Evolutionary conservation across 1,284 basidiomycete genomes (phyloP).

Genomic region (Volvariella surrecta): DNA sequence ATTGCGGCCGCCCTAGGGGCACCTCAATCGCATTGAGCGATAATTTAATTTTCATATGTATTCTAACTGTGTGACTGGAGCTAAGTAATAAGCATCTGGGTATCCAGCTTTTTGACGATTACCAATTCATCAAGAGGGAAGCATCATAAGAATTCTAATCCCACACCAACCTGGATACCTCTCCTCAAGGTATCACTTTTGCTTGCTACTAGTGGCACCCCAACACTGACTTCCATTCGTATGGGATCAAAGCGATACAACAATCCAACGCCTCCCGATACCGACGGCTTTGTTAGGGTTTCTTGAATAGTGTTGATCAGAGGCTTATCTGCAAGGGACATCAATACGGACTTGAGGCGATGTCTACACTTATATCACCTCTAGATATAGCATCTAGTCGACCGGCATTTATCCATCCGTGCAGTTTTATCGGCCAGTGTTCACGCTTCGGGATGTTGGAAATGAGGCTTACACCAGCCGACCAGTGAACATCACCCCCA

Average conservation of each 20-base stretch:
- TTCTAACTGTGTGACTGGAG: too few relatives aligned
- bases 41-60: too few relatives aligned
- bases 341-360: slow-evolving; percentile 6
- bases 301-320: slow-evolving; percentile 28
- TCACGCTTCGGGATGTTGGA: slow-evolving; percentile 72
- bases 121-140: neutral
- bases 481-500: slow-evolving; percentile 88
- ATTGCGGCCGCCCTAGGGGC: too few relatives aligned
- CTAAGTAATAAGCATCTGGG: too few relatives aligned
- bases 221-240: slow-evolving; percentile 87
- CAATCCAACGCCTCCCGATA: slow-evolving; percentile 86
- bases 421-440: slow-evolving; percentile 86
- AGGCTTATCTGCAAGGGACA: slow-evolving; percentile 29
- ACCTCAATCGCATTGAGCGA: too few relatives aligned
- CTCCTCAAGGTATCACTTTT: slow-evolving; percentile 71
- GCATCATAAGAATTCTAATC: slow-evolving; percentile 74
- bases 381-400: slow-evolving; percentile 62
- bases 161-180: slow-evolving; percentile 90
- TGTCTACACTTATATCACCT: slow-evolving; percentile 28
- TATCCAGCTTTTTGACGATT: too few relatives aligned
- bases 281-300: slow-evolving; percentile 41
- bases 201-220: slow-evolving; percentile 77
- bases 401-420: slow-evolving; percentile 83
- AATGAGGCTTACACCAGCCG: slow-evolving; percentile 74
- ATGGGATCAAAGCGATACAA: slow-evolving; percentile 84